Evolutionary conservation across 352 stramenopile species (phyloP), one percentile per base, ranked within the genome.

Genomic region (Phytophthora parvispora): DNA sequence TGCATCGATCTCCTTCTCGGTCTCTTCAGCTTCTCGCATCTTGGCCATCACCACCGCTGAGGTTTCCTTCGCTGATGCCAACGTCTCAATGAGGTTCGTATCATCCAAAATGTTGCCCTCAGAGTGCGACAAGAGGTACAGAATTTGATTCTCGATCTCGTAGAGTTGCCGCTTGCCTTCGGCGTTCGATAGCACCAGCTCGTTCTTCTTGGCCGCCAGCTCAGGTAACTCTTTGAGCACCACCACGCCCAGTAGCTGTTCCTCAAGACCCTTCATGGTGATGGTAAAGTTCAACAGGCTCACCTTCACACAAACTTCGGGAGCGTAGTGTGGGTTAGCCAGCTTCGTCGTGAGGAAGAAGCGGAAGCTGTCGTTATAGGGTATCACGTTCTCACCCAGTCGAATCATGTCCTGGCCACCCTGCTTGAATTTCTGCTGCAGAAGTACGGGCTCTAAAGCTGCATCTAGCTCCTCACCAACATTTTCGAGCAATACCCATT

Each of bases 311-410:
- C 91, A 96, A 1, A 97, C 84, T 72, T 98, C 93, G 0, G 93
- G 93, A 0, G 91, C 83, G 45, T 98, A 98, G 60, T 98, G 91
- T n/a, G 93, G 93, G 58, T 98, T 98, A 3, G 92, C 82, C 18
- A 98, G 76, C 67, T 98, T 98, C 2, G 93, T 98, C 12, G 93
- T 98, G 79, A 98, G 93, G 79, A 93, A 97, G 48, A 98, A 97
- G 20, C 85, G 77, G 68, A 98, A 98, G 36, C 72, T 81, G 31
- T 97, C 83, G 75, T 97, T 97, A 70, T 98, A 98, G 28, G 91
- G 90, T 48, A 98, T 95, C 16, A 95, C 87, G 54, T 96, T 98
- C 69, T 98, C 93, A 10, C 93, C 93, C 1, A 98, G 60, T 0
- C 92, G 86, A 53, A 98, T 97, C 87, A 97, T 97, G 49, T 97